These are phyloP conservation scores for Populus nigra DNA, from an alignment of 345 rosid species.

Conservation along the genomic window DNA sequence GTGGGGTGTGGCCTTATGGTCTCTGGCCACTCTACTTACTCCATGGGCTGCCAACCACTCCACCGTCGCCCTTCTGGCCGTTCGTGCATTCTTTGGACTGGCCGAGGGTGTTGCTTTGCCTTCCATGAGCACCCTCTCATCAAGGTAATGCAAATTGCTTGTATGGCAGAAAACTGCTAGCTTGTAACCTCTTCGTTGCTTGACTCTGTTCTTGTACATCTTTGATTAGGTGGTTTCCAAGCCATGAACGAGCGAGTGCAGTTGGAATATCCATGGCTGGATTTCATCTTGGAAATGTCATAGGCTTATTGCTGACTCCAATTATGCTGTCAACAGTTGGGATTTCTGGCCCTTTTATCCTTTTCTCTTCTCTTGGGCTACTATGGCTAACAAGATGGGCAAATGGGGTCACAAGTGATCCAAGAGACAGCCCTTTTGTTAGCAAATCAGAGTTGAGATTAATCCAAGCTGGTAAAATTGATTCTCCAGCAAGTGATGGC, in stretches of 20 bases:
- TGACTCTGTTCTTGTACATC: background rate
- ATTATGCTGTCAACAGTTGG: constrained; percentile 68
- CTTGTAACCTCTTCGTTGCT: background rate
- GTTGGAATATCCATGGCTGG: constrained; percentile 95
- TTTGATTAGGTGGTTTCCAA: constrained; percentile 72
- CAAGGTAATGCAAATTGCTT: constrained; percentile 45
- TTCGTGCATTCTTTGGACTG: constrained; percentile 82
- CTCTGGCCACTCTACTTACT: constrained; percentile 83
- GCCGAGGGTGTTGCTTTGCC: constrained; percentile 96
- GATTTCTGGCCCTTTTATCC: constrained; percentile 70
- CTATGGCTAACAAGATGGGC: constrained; percentile 70
- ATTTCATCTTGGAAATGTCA: constrained; percentile 89
- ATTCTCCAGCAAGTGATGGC: constrained; percentile 27
- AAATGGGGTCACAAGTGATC: constrained; percentile 57
- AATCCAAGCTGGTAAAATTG: constrained; percentile 68
- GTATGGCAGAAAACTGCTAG: too few species aligned
- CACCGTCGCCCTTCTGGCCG: constrained; percentile 54
- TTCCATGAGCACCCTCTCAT: constrained; percentile 75
- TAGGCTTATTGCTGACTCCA: constrained; percentile 78
- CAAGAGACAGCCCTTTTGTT: constrained; percentile 58
- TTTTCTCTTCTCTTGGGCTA: constrained; percentile 71
- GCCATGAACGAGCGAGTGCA: constrained; percentile 79
- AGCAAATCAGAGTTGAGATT: constrained; percentile 57
- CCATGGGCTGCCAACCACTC: constrained; percentile 94
- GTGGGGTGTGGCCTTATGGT: constrained; percentile 90